Evolutionary conservation across 2,329 filamentous ascomycete genomes (phyloP).

Genomic region (Akanthomyces muscarius): DNA sequence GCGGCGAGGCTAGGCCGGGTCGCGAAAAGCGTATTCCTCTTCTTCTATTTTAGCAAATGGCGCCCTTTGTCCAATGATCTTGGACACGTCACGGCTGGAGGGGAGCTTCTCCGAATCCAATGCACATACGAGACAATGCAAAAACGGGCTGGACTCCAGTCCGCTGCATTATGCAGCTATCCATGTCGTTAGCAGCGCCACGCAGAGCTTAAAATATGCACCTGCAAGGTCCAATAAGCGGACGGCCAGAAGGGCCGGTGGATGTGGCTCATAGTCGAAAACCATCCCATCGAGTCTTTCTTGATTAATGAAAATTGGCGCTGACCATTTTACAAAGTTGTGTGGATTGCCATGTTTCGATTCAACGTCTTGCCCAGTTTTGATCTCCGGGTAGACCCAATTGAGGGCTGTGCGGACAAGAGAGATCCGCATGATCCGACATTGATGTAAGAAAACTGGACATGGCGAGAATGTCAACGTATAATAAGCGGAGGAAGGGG

Average conservation of each 20-base stretch:
- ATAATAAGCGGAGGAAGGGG: background rate
- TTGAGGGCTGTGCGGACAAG: background rate
- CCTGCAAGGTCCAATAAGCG: background rate
- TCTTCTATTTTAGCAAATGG: no score
- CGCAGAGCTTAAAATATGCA: conserved; percentile 9
- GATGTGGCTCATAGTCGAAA: background rate
- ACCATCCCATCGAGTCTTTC: background rate
- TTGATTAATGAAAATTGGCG: background rate
- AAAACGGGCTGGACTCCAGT: background rate
- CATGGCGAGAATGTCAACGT: background rate
- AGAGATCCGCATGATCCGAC: background rate
- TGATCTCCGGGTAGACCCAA: background rate
- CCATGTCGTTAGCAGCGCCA: conserved; percentile 12
- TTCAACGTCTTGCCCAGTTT: background rate
- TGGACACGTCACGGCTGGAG: background rate
- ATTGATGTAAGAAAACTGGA: background rate
- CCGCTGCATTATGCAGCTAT: background rate
- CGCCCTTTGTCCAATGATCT: background rate
- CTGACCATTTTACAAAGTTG: background rate
- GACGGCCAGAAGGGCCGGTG: no score
- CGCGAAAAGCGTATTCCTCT: background rate
- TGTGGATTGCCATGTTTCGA: no score
- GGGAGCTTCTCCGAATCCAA: no score
- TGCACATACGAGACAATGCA: no score
- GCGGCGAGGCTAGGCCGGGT: background rate